Evolutionary conservation across 257 asterid genomes (phyloP).

Genomic region (Gentiana macrophylla): DNA sequence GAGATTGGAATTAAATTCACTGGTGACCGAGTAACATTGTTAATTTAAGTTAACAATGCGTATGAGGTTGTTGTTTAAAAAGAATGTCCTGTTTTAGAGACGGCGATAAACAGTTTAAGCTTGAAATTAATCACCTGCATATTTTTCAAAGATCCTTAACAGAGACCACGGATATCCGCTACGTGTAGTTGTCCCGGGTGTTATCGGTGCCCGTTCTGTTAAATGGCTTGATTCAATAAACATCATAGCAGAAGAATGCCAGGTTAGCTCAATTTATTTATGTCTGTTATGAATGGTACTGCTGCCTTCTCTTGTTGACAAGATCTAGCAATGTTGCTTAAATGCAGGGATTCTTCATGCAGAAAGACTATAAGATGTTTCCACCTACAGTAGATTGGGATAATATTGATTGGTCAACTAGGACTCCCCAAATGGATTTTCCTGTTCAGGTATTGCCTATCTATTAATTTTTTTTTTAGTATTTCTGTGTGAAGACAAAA

Average conservation of each 20-base stretch:
- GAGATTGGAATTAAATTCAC: neutral
- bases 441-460: constrained; percentile 70
- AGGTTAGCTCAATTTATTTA: constrained; percentile 28
- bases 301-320: constrained; percentile 3
- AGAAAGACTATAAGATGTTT: constrained; percentile 95
- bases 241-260: constrained; percentile 75
- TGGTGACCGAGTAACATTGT: neutral
- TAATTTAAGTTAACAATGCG: neutral
- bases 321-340: constrained; percentile 10
- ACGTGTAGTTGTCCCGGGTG: constrained; percentile 98
- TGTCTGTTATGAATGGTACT: constrained; percentile 8
- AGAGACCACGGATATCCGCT: constrained; percentile 98
- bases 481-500: neutral
- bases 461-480: neutral
- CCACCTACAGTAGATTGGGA: constrained; percentile 97
- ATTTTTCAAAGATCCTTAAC: constrained; percentile 48
- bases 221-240: constrained; percentile 93
- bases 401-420: constrained; percentile 85
- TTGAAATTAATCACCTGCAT: constrained; percentile 1
- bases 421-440: constrained; percentile 88
- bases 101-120: neutral
- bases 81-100: no score
- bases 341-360: constrained; percentile 89
- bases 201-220: constrained; percentile 97
- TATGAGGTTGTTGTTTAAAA: neutral